Evolutionary conservation across 2,329 filamentous ascomycete species (phyloP).

Genomic region (Cladosporium halotolerans): DNA sequence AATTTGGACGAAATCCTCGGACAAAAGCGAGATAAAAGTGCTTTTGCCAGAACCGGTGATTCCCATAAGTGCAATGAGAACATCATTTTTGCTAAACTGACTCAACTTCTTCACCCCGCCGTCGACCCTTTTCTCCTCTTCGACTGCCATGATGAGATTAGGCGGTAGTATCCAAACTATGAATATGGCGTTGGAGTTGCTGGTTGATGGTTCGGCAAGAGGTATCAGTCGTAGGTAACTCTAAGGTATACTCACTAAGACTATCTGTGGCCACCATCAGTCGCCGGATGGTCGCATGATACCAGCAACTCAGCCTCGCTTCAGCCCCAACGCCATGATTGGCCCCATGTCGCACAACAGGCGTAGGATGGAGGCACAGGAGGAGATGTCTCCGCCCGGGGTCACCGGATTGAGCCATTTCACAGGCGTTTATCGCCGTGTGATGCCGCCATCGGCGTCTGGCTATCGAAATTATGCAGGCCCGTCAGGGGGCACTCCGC

Average conservation of each 20-base stretch:
- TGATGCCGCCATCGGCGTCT: background rate
- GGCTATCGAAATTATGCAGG: conserved; percentile 7
- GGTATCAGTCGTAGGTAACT: too few relatives aligned
- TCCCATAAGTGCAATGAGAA: conserved; percentile 36
- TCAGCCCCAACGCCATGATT: background rate
- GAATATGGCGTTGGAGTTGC: too few relatives aligned
- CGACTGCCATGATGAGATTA: background rate
- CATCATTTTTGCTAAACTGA: background rate
- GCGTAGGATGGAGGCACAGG: background rate
- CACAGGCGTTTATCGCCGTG: background rate
- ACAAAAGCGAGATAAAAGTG: conserved; percentile 27
- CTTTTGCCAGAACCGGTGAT: conserved; percentile 38
- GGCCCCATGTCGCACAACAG: background rate
- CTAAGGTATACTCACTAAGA: too few relatives aligned
- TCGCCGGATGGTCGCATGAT: background rate
- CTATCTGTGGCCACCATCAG: too few relatives aligned
- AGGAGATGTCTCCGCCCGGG: background rate
- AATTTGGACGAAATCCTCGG: conserved; percentile 18
- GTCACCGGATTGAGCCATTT: background rate
- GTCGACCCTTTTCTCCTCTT: too few relatives aligned
- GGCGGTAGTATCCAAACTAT: too few relatives aligned
- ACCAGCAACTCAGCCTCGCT: background rate
- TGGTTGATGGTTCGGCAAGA: too few relatives aligned
- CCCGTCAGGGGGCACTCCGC: background rate
- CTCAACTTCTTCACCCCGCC: too few relatives aligned